Percentiles rank a stretch among this genome's conserved stretches.
phyloP scores from a whole-genome alignment of 2,329 filamentous ascomycete genomes.

The Bipolaris oryzae region DNA sequence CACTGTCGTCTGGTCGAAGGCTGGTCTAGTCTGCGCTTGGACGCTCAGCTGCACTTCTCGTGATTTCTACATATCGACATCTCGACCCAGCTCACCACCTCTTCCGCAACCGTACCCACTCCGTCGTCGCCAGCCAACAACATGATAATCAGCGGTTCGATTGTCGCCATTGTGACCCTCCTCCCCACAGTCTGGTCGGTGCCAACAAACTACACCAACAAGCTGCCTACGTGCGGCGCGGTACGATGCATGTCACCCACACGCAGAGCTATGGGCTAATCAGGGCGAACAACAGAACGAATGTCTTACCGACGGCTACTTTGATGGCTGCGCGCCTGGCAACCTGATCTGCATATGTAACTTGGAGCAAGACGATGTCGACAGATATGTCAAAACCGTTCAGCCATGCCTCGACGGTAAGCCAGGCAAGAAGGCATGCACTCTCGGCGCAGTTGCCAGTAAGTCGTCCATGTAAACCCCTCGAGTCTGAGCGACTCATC shows the following conservation, averaged over 20 bases:
- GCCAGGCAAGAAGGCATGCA: constrained; percentile 16
- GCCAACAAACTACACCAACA: constrained; percentile 7
- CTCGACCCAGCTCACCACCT: neutral
- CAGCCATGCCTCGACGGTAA: constrained; percentile 27
- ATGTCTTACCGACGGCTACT: constrained; percentile 13
- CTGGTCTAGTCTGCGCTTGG: neutral
- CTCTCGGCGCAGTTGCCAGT: constrained; percentile 25
- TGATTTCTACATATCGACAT: neutral
- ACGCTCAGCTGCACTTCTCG: neutral
- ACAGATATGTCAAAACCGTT: constrained; percentile 22
- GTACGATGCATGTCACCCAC: constrained; percentile 1
- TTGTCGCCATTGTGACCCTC: constrained; percentile 14
- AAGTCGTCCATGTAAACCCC: constrained; percentile 1
- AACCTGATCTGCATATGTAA: constrained; percentile 24
- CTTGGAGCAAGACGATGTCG: constrained; percentile 22
- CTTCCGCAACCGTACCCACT: neutral
- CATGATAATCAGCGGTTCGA: constrained; percentile 16
- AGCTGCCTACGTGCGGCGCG: constrained; percentile 25
- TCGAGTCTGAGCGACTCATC: neutral
- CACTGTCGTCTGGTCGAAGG: neutral
- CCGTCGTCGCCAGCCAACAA: neutral
- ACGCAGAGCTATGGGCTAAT: neutral
- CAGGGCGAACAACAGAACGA: neutral
- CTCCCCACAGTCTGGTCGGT: constrained; percentile 16
- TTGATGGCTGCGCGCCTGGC: constrained; percentile 12